Conservation (phyloP, 148 eudicot species). For the Rheum nobile region DNA sequence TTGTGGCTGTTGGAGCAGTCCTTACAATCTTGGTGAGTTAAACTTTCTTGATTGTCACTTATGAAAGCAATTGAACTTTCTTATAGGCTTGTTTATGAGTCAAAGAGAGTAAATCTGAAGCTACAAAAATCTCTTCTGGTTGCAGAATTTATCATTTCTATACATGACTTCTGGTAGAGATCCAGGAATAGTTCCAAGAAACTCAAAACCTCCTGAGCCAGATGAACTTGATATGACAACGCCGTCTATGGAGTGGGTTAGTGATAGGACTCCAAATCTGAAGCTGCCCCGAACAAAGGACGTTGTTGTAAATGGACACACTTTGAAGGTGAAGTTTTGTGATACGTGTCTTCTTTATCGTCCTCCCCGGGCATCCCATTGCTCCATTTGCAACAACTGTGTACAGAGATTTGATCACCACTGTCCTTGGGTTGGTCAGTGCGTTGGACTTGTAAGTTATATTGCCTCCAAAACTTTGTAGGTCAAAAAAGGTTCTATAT, state of each 20-base stretch:
- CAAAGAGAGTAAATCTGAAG: conserved; percentile 5
- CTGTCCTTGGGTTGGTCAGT: conserved; percentile 99
- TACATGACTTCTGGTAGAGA: conserved; percentile 83
- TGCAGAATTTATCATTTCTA: conserved; percentile 77
- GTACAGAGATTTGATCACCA: conserved; percentile 92
- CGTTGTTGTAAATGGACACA: conserved; percentile 60
- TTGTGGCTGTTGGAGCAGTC: conserved; percentile 38
- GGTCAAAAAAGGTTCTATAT: neutral
- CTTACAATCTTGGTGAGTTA: conserved; percentile 62
- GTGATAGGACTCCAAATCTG: conserved; percentile 57
- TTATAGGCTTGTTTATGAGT: too few species aligned
- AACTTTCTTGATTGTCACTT: neutral
- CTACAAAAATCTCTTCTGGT: conserved; percentile 1
- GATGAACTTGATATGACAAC: conserved; percentile 47
- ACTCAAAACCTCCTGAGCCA: conserved; percentile 53
- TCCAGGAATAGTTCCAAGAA: conserved; percentile 88
- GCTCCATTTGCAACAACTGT: conserved; percentile 98
- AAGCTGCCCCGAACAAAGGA: conserved; percentile 63
- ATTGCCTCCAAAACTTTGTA: neutral
- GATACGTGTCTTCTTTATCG: conserved; percentile 92
- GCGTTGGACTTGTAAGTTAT: conserved; percentile 80
- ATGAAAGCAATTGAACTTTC: neutral
- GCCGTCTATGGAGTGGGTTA: conserved; percentile 95
- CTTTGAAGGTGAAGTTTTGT: conserved; percentile 80
- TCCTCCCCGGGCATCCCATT: conserved; percentile 94